Conservation (phyloP, 2,329 filamentous ascomycete genomes). For the Corynespora cassiicola region DNA sequence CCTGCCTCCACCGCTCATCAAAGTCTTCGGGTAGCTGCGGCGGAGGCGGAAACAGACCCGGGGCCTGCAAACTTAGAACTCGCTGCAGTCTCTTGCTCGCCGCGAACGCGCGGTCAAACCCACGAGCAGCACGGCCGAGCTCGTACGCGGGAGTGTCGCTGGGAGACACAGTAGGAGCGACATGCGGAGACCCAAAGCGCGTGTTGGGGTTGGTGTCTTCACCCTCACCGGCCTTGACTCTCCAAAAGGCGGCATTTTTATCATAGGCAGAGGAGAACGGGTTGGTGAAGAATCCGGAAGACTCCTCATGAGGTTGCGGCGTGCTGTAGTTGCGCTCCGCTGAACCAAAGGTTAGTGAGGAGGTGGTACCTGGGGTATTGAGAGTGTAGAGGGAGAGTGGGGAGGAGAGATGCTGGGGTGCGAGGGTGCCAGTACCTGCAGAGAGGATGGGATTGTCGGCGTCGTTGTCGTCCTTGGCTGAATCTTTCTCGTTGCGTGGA, state of each 20-base stretch:
- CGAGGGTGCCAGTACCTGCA: no score
- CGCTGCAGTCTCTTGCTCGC: constrained; percentile 17
- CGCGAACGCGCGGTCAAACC: constrained; percentile 7
- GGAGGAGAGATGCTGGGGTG: constrained; percentile 5
- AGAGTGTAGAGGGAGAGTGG: constrained; percentile 3
- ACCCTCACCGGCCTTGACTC: constrained; percentile 2
- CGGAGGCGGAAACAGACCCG: constrained; percentile 18
- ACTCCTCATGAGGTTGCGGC: constrained; percentile 1
- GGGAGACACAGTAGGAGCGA: no score
- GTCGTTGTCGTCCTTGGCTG: constrained; percentile 1
- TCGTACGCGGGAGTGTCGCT: no score
- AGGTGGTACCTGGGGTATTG: constrained; percentile 6
- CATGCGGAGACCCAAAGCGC: no score
- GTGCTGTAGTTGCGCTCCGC: constrained; percentile 6
- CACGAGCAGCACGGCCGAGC: no score
- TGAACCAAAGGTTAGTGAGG: constrained; percentile 5
- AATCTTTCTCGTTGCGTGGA: background rate
- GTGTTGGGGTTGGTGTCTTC: no score
- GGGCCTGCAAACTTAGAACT: constrained; percentile 12
- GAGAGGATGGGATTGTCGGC: background rate
- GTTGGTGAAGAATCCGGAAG: background rate
- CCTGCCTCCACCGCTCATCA: constrained; percentile 9
- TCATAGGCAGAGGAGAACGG: constrained; percentile 6
- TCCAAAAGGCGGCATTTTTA: constrained; percentile 5
- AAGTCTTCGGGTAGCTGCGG: constrained; percentile 14